These are phyloP conservation scores for Fusarium sp. DNA, from an alignment of 2,329 filamentous ascomycete genomes.

Conservation along the genomic window DNA sequence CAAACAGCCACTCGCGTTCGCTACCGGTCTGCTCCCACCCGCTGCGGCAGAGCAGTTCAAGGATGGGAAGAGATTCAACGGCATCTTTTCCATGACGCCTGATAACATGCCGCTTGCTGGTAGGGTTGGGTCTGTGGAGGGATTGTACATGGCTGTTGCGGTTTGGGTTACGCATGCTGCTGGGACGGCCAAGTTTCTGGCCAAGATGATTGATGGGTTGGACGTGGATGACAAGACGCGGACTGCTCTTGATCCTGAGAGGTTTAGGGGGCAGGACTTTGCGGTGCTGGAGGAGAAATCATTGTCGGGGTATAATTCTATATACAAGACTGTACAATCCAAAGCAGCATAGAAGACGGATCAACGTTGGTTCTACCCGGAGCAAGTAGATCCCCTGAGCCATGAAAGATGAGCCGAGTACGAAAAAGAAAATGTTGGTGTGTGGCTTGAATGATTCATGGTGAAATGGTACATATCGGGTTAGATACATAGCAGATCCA, in stretches of 20 bases:
- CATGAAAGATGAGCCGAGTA: neutral
- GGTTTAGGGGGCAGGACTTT: conserved; percentile 29
- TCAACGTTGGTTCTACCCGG: too few species aligned
- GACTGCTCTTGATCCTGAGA: conserved; percentile 30
- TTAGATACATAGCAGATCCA: neutral
- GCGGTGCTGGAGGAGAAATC: conserved; percentile 27
- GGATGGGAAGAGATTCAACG: conserved; percentile 28
- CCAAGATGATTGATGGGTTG: conserved; percentile 14
- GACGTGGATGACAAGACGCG: conserved; percentile 13
- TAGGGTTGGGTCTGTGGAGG: neutral
- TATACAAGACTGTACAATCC: conserved; percentile 38
- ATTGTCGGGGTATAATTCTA: conserved; percentile 34
- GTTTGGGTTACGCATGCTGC: conserved; percentile 41
- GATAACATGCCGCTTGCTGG: conserved; percentile 42
- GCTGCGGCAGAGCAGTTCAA: conserved; percentile 15
- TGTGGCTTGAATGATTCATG: conserved; percentile 1
- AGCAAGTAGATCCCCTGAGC: too few species aligned
- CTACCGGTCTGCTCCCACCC: conserved; percentile 19
- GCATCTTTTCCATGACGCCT: conserved; percentile 42
- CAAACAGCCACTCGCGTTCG: conserved; percentile 24
- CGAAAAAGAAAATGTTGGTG: neutral
- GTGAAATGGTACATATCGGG: neutral
- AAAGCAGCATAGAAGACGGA: neutral
- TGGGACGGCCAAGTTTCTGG: conserved; percentile 31
- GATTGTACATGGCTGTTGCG: conserved; percentile 30